Evolutionary conservation across 2,329 filamentous ascomycete genomes (phyloP).

Genomic region (Ophiocordyceps camponoti-leonardi): DNA sequence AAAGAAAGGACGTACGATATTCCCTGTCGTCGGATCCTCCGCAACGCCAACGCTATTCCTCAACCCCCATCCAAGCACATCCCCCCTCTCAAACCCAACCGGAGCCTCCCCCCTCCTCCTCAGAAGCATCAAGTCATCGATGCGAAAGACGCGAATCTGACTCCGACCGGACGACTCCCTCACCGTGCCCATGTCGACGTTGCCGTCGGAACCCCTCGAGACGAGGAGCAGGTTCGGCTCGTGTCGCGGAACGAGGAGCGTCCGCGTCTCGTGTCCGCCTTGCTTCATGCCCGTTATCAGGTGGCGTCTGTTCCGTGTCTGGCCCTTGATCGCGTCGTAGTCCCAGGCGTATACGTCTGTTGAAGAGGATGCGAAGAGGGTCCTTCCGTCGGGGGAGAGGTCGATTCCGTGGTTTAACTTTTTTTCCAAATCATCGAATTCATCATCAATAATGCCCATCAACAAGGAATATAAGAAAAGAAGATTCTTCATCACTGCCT

Average conservation of each 20-base stretch:
- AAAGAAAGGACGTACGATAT: slow-evolving; percentile 13
- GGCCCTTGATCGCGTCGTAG: slow-evolving; percentile 35
- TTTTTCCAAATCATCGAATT: neutral
- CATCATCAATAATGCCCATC: no score
- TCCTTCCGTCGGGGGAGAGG: slow-evolving; percentile 25
- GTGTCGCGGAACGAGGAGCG: slow-evolving; percentile 36
- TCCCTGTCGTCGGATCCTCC: slow-evolving; percentile 32
- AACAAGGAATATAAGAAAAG: no score
- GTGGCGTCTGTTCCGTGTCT: slow-evolving; percentile 22
- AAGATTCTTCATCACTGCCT: no score
- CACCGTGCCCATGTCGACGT: slow-evolving; percentile 33
- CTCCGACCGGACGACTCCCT: slow-evolving; percentile 34
- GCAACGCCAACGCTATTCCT: slow-evolving; percentile 52
- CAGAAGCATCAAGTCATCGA: slow-evolving; percentile 11
- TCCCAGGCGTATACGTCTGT: slow-evolving; percentile 39
- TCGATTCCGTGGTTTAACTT: slow-evolving; percentile 34
- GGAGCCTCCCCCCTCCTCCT: slow-evolving; percentile 3
- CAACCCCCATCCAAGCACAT: slow-evolving; percentile 43
- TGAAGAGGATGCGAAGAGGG: slow-evolving; percentile 31
- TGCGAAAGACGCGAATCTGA: slow-evolving; percentile 36
- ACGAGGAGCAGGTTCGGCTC: slow-evolving; percentile 39
- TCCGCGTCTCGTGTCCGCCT: slow-evolving; percentile 44
- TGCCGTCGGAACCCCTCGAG: slow-evolving; percentile 39
- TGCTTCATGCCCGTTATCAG: slow-evolving; percentile 40
- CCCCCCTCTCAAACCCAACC: slow-evolving; percentile 24